Base-by-base conservation (phyloP, 108 stramenopile species). In the Fistulifera pelliculosa region DNA sequence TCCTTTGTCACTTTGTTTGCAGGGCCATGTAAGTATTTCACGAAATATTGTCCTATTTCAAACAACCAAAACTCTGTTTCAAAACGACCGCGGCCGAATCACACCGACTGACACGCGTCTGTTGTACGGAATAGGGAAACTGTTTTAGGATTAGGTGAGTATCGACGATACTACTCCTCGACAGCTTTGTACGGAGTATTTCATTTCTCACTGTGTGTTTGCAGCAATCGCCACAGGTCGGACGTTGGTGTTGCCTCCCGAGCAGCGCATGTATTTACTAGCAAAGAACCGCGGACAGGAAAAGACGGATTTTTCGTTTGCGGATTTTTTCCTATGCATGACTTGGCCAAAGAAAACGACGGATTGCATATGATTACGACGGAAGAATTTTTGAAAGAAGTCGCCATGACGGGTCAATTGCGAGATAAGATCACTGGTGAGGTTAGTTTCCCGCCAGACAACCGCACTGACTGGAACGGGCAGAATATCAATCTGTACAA, bases 181-280 rank as follows among this genome's bases (percentile, higher is more conserved):
- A n/a, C n/a, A n/a, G n/a, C n/a, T n/a, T n/a, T n/a, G n/a, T n/a
- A n/a, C n/a, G n/a, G n/a, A n/a, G n/a, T n/a, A n/a, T n/a, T n/a
- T n/a, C n/a, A n/a, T n/a, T 35, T 35, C 31, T 35, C 6, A 35
- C 31, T 35, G 3, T 35, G 8, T 35, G 6, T 8, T 35, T 3
- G 8, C 31, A 35, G 44, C 89, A 13, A 68, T 83, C 53, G 90
- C 89, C 49, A 97, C 82, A 68, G 94, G 94, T 31, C 59, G 96
- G 13, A 94, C 86, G 27, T 62, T 97, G 45, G 94, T 97, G 16
- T 39, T 97, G 26, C 96, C 96, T 35, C 94, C 94, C 0, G 67
- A 68, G 47, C 87, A 94, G 60, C 47, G 68, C 8, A 74, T 97
- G 68, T 95, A 94, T 58, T 66, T 93, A 39, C 57, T 96, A 28